Evolutionary conservation across 169 alveolate species (phyloP).

Genomic region (Babesia gibsoni): DNA sequence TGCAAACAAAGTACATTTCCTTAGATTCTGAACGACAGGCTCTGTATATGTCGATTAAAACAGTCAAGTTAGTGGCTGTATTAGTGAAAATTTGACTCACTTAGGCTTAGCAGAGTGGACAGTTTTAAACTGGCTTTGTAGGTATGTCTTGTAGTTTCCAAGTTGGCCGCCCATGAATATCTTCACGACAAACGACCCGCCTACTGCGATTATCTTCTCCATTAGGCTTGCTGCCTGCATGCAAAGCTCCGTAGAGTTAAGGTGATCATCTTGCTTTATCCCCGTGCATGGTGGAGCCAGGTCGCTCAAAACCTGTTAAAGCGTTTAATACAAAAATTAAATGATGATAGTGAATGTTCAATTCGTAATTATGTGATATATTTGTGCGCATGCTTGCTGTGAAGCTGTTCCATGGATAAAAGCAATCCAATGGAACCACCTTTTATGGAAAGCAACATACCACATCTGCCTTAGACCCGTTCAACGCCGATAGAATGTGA

Average conservation of each 20-base stretch:
- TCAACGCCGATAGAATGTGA: constrained; percentile 45
- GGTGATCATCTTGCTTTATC: constrained; percentile 73
- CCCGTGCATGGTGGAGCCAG: constrained; percentile 76
- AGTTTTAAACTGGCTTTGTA: constrained; percentile 63
- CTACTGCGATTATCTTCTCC: constrained; percentile 72
- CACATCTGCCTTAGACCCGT: constrained; percentile 68
- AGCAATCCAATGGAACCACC: too few relatives aligned
- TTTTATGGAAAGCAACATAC: constrained; percentile 56
- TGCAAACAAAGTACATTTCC: constrained; percentile 76
- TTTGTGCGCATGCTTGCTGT: too few relatives aligned
- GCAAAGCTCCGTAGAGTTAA: constrained; percentile 75
- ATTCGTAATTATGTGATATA: too few relatives aligned
- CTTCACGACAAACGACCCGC: constrained; percentile 76
- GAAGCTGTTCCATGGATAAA: too few relatives aligned
- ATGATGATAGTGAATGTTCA: too few relatives aligned
- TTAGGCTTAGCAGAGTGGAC: constrained; percentile 73
- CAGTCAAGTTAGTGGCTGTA: background rate
- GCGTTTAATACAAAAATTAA: background rate
- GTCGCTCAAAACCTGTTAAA: constrained; percentile 64
- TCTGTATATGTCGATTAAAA: constrained; percentile 16
- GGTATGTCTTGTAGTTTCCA: constrained; percentile 67
- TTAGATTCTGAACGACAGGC: constrained; percentile 73
- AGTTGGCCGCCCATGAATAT: constrained; percentile 77
- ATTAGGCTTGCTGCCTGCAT: constrained; percentile 71
- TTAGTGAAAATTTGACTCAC: constrained; percentile 2